Percentiles rank a stretch among this genome's conserved stretches.
These are phyloP conservation scores for Pseudozyma tsukubaensis DNA, from an alignment of 1,284 basidiomycete species.

Conservation along the genomic window DNA sequence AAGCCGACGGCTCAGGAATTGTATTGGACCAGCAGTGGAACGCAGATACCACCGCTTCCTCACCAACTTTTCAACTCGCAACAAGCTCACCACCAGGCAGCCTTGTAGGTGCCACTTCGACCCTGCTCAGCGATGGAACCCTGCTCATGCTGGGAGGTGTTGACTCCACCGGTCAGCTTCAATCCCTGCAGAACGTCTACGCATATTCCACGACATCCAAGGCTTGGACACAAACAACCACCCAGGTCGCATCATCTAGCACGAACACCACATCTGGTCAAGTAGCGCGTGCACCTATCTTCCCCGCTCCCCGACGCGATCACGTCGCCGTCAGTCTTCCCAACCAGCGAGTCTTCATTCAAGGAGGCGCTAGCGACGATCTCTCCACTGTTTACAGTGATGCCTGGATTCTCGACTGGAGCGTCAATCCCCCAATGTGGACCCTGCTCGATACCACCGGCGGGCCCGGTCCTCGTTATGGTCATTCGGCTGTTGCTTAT, in stretches of 20 bases:
- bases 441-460: slow-evolving; percentile 30
- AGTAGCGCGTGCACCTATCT: not conserved
- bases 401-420: slow-evolving; percentile 64
- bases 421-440: slow-evolving; percentile 55
- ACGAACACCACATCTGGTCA: not conserved
- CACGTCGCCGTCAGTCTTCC: slow-evolving; percentile 62
- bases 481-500: slow-evolving; percentile 60
- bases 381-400: slow-evolving; percentile 57
- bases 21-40: slow-evolving; percentile 50
- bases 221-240: slow-evolving; percentile 43
- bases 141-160: slow-evolving; percentile 57
- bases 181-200: slow-evolving; percentile 49
- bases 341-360: slow-evolving; percentile 56
- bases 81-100: slow-evolving; percentile 35
- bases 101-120: slow-evolving; percentile 52
- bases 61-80: slow-evolving; percentile 25
- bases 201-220: slow-evolving; percentile 35
- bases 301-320: slow-evolving; percentile 52
- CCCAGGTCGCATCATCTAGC: slow-evolving; percentile 9
- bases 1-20: slow-evolving; percentile 54
- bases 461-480: slow-evolving; percentile 56
- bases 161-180: slow-evolving; percentile 41
- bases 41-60: slow-evolving; percentile 16
- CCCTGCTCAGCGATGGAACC: slow-evolving; percentile 60
- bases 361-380: slow-evolving; percentile 59